A percentile compares a stretch with the other conserved stretches of the same genome.
These are phyloP conservation scores for Metarhizium album DNA, from an alignment of 2,329 filamentous ascomycete genomes.

Conservation along the genomic window DNA sequence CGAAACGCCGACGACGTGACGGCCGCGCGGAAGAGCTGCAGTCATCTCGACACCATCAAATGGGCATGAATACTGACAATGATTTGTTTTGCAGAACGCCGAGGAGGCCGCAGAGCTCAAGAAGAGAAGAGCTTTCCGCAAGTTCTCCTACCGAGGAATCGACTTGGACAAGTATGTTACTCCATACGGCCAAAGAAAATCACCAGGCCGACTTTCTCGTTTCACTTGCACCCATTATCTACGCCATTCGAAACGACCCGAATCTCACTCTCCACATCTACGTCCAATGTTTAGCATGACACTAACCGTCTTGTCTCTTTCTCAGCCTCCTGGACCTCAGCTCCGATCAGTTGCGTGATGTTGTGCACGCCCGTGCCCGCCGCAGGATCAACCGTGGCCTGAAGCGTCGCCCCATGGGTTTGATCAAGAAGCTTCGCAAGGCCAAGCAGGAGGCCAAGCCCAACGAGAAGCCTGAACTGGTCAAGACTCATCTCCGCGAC, in stretches of 20 bases:
- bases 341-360: constrained; percentile 97
- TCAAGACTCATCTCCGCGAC: constrained; percentile 99
- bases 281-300: constrained; percentile 8
- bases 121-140: constrained; percentile 99
- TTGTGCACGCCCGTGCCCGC: constrained; percentile 97
- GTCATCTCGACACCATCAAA: background rate
- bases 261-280: background rate
- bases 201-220: background rate
- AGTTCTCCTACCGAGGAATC: constrained; percentile 99
- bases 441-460: constrained; percentile 97
- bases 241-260: background rate
- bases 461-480: constrained; percentile 99
- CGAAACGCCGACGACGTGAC: constrained; percentile 14
- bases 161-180: constrained; percentile 93
- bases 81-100: constrained; percentile 56
- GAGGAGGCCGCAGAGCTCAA: constrained; percentile 99
- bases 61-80: constrained; percentile 17
- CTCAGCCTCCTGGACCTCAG: constrained; percentile 92
- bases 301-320: constrained; percentile 5
- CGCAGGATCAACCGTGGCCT: constrained; percentile 99
- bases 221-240: constrained; percentile 1
- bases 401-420: constrained; percentile 99
- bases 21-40: background rate
- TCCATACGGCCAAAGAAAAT: background rate
- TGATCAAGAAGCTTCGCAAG: constrained; percentile 99